phyloP scores from a whole-genome alignment of 2,329 filamentous ascomycete species.

The Penicillium sp. region DNA sequence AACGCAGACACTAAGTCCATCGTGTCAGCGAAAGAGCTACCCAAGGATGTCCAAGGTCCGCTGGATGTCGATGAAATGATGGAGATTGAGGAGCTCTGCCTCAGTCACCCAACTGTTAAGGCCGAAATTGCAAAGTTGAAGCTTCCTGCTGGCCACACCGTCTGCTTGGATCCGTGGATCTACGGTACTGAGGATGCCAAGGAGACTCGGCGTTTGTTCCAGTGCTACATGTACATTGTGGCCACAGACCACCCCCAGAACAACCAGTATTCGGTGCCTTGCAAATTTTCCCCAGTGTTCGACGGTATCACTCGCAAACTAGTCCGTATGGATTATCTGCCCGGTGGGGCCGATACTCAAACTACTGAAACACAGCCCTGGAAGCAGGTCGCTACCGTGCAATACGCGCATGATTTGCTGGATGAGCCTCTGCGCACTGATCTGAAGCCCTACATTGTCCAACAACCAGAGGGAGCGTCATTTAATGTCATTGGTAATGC shows the following conservation, averaged over 20 bases:
- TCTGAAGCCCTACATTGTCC: conserved; percentile 62
- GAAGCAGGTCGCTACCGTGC: conserved; percentile 52
- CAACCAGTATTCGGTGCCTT: conserved; percentile 38
- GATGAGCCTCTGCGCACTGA: conserved; percentile 63
- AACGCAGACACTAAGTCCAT: conserved; percentile 41
- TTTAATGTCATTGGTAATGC: conserved; percentile 58
- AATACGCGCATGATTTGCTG: conserved; percentile 63
- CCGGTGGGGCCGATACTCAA: conserved; percentile 63
- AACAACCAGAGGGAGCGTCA: conserved; percentile 64
- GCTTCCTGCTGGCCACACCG: conserved; percentile 55
- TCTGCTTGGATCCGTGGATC: conserved; percentile 67
- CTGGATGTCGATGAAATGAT: conserved; percentile 60
- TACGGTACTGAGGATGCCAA: conserved; percentile 54
- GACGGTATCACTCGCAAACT: conserved; percentile 62
- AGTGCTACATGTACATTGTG: conserved; percentile 44
- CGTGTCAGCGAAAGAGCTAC: conserved; percentile 42
- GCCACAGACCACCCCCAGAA: conserved; percentile 36
- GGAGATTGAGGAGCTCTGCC: conserved; percentile 56
- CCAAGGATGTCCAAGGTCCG: conserved; percentile 54
- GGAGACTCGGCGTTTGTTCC: conserved; percentile 39
- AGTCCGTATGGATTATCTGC: conserved; percentile 66
- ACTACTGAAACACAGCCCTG: conserved; percentile 57
- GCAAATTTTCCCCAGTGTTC: conserved; percentile 46
- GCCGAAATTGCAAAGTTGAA: conserved; percentile 60
- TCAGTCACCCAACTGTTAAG: conserved; percentile 56